phyloP scores from a whole-genome alignment of 768 basidiomycete species.

The Mycena capillaripes region DNA sequence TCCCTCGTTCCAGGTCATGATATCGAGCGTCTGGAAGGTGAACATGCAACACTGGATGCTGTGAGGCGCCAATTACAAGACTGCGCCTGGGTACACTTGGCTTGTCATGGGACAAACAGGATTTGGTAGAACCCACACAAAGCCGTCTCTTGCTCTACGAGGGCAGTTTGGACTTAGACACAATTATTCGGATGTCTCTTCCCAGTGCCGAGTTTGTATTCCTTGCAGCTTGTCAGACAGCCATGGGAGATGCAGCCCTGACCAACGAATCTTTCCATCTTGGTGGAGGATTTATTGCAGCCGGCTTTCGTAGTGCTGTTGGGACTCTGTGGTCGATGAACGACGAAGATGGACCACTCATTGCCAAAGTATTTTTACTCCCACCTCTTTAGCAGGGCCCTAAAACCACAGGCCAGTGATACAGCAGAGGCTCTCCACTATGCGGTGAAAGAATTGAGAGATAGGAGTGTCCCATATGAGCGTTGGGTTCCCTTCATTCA shows the following conservation, averaged over 20 bases:
- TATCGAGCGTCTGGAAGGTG: not conserved
- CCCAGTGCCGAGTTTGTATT: not conserved
- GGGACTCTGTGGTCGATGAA: not conserved
- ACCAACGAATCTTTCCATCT: not conserved
- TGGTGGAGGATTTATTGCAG: not conserved
- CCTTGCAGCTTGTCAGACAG: not conserved
- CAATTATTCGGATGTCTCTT: not conserved
- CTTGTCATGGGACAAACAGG: not conserved
- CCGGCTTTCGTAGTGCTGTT: not conserved
- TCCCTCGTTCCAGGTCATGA: not conserved
- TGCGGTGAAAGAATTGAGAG: not conserved
- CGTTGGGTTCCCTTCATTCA: not conserved
- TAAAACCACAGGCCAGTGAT: not conserved
- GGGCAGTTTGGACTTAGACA: not conserved
- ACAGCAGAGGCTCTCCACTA: not conserved
- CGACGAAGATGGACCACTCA: not conserved
- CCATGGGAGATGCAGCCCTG: not conserved
- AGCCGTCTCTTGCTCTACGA: not conserved
- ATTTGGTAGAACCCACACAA: not conserved
- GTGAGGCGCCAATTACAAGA: not conserved
- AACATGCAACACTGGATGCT: not conserved
- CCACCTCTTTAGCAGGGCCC: not conserved
- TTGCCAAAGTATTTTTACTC: not conserved
- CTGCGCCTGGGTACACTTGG: not conserved
- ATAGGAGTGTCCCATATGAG: not conserved